Evolutionary conservation across 2,329 filamentous ascomycete genomes (phyloP).

Genomic region (Tothia fuscella): DNA sequence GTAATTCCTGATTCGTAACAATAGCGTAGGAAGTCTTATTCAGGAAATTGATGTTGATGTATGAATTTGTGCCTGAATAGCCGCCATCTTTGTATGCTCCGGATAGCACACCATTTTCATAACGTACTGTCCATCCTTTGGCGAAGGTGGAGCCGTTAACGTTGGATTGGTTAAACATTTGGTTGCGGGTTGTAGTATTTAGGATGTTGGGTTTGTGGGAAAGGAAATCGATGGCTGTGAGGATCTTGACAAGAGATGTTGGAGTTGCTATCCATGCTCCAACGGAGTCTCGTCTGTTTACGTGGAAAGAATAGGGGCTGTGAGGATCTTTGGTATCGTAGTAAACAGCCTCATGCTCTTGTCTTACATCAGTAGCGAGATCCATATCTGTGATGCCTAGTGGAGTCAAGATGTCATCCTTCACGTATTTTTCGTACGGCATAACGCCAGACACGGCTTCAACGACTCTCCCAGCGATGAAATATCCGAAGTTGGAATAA

Average conservation of each 20-base stretch:
- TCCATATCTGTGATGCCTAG: background rate
- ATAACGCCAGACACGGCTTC: background rate
- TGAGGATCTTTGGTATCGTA: conserved; percentile 6
- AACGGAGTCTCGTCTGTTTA: conserved; percentile 5
- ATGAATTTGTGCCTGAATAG: conserved; percentile 5
- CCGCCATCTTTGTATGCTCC: conserved; percentile 8
- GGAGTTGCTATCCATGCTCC: conserved; percentile 10
- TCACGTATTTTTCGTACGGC: conserved; percentile 4
- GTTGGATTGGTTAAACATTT: conserved; percentile 5
- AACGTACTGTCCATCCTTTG: conserved; percentile 7
- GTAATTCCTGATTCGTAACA: conserved; percentile 1
- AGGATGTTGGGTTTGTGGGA: background rate
- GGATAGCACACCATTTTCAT: background rate
- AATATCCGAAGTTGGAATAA: conserved; percentile 10
- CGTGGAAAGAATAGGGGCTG: conserved; percentile 8
- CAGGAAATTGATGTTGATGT: conserved; percentile 2
- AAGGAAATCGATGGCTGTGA: conserved; percentile 1
- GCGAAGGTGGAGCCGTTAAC: conserved; percentile 5
- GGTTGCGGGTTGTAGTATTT: background rate
- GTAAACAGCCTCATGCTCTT: conserved; percentile 7
- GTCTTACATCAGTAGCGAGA: conserved; percentile 4
- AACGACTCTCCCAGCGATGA: conserved; percentile 7
- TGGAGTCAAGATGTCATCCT: conserved; percentile 2
- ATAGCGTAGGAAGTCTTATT: conserved; percentile 10
- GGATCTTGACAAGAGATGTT: conserved; percentile 5